Base-by-base conservation (phyloP, 2,329 filamentous ascomycete genomes). In the Botrytis medusae region DNA sequence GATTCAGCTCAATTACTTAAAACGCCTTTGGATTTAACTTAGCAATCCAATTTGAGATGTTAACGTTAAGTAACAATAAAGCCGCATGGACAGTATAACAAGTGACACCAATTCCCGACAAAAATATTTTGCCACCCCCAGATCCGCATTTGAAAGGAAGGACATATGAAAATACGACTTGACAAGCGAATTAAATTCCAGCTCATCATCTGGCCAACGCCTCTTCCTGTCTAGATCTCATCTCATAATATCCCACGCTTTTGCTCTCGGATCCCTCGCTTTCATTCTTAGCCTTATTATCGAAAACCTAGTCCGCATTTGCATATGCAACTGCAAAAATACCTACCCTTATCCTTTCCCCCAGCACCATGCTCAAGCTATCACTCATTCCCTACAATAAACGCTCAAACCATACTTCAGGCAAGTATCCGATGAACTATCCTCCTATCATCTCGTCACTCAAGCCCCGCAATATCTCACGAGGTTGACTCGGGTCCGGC, bases 401-500 rank as follows among this genome's bases (percentile, higher is more conserved):
- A 42, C 25, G 5, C 32, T 20, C 25, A 44, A 63, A 20, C 25
- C 4, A 63, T n/a, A 29, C 60, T 18, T 14, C 29, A 42, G 10
- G 8, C 37, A 44, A 44, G 60, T 25, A 44, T 42, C 60, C 60
- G 25, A 29, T 29, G 29, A 8, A 42, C 40, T 44, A 9, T n/a
- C 60, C 14, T 42, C n/a, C 22, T 63, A 18, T n/a, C 37, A 16
- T 42, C 25, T 44, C 25, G 7, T 44, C 1, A 44, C 37, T 25
- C 7, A 29, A 32, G n/a, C 42, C 42, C 29, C 62, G 20, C 29
- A 22, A 16, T 32, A 9, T 34, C 62, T 46, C 40, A 32, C 61
- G 61, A 64, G 61, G 25, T 46, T 32, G 22, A 64, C 61, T 64
- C 61, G 61, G 61, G 61, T 64, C 61, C 61, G n/a, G 25, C 61